A percentile compares a stretch with the other conserved stretches of the same genome.
phyloP scores from a whole-genome alignment of 306 rosid genomes.

The Pyrus pyrifolia region DNA sequence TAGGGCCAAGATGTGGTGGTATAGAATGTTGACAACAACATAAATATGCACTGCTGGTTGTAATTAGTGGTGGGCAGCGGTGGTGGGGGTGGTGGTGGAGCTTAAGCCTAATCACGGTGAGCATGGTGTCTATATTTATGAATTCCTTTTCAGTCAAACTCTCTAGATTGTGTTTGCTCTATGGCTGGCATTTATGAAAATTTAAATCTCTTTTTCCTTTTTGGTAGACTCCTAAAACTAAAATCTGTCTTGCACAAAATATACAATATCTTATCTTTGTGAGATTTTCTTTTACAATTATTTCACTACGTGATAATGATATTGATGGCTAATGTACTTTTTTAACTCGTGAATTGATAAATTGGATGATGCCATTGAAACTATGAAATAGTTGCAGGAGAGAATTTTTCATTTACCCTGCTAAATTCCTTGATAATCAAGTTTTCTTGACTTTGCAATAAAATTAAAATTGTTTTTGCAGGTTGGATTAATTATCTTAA shows the following conservation, averaged over 20 bases:
- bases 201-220: background rate
- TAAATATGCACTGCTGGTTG: background rate
- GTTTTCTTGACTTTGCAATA: conserved; percentile 14
- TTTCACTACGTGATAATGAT: too few relatives aligned
- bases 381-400: background rate
- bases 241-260: background rate
- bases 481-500: background rate
- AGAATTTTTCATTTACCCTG: background rate
- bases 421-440: background rate
- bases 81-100: background rate
- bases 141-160: conserved; percentile 21
- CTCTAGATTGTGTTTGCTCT: conserved; percentile 31
- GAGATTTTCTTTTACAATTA: too few relatives aligned
- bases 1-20: background rate
- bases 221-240: background rate
- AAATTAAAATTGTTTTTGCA: conserved; percentile 21
- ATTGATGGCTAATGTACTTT: too few relatives aligned
- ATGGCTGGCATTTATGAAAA: conserved; percentile 21
- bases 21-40: conserved; percentile 1
- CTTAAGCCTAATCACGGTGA: conserved; percentile 21
- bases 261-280: too few relatives aligned
- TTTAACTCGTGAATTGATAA: background rate
- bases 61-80: background rate
- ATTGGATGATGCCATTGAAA: background rate
- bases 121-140: conserved; percentile 10